phyloP scores from a whole-genome alignment of 441 rosid genomes.

The Sinapis alba region DNA sequence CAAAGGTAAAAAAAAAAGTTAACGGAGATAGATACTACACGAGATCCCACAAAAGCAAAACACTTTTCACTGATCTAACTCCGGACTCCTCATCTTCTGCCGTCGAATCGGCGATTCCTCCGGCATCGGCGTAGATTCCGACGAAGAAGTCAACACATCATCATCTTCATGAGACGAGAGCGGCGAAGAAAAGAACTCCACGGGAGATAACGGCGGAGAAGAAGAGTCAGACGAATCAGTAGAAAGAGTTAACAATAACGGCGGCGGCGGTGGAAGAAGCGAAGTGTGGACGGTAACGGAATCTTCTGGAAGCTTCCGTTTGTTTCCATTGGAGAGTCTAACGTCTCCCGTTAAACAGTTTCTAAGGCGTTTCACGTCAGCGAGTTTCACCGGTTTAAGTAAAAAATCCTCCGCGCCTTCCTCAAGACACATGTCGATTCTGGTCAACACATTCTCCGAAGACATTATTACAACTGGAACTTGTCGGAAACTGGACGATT shows the following conservation, averaged over 20 bases:
- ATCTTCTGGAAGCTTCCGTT: slow-evolving; percentile 59
- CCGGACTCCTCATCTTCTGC: slow-evolving; percentile 39
- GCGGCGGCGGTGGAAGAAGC: slow-evolving; percentile 39
- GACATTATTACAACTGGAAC: slow-evolving; percentile 95
- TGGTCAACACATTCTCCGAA: slow-evolving; percentile 76
- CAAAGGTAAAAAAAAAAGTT: slow-evolving; percentile 37
- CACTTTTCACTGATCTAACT: slow-evolving; percentile 31
- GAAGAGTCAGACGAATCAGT: slow-evolving; percentile 32
- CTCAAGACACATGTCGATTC: slow-evolving; percentile 94
- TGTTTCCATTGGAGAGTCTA: slow-evolving; percentile 36
- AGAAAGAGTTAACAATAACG: slow-evolving; percentile 37
- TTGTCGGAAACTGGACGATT: slow-evolving; percentile 69
- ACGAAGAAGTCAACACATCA: slow-evolving; percentile 9
- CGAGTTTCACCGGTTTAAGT: slow-evolving; percentile 86
- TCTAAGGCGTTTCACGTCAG: slow-evolving; percentile 79
- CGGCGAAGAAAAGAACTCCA: slow-evolving; percentile 40
- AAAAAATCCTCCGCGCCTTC: slow-evolving; percentile 98
- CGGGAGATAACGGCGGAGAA: slow-evolving; percentile 52
- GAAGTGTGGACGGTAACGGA: slow-evolving; percentile 35
- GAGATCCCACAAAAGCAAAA: slow-evolving; percentile 24
- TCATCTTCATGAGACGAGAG: slow-evolving; percentile 14
- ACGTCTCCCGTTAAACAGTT: slow-evolving; percentile 55
- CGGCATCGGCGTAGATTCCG: slow-evolving; percentile 17
- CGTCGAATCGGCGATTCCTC: slow-evolving; percentile 34
- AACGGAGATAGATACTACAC: slow-evolving; percentile 40